Evolutionary conservation across 306 rosid genomes (phyloP).

Genomic region (Sindora glabra): DNA sequence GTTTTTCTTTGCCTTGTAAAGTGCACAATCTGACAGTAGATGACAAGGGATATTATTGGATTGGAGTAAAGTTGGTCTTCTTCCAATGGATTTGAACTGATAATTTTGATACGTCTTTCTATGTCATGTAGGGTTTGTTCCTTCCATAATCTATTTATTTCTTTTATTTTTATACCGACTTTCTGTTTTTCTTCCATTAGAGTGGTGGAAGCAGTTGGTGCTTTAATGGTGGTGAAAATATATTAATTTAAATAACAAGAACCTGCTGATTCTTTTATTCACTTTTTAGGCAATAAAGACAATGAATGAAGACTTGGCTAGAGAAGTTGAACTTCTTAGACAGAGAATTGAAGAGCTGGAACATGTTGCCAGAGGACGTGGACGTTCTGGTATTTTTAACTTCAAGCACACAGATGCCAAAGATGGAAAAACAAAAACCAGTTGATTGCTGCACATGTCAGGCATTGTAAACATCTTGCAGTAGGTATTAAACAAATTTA

Average conservation of each 20-base stretch:
- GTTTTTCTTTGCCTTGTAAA: neutral
- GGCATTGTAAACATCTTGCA: neutral
- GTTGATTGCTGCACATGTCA: constrained; percentile 11
- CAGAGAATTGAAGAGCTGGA: constrained; percentile 46
- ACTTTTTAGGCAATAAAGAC: constrained; percentile 42
- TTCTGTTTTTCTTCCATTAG: neutral
- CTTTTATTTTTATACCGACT: too few species aligned
- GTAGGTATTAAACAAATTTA: neutral
- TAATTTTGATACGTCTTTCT: too few species aligned
- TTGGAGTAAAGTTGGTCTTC: too few species aligned
- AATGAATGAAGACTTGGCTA: constrained; percentile 32
- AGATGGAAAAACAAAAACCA: constrained; percentile 17
- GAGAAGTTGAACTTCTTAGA: constrained; percentile 36
- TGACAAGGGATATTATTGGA: neutral
- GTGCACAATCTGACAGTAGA: neutral
- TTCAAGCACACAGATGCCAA: constrained; percentile 20
- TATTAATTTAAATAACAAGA: neutral
- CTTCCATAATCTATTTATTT: neutral
- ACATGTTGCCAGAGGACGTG: constrained; percentile 43
- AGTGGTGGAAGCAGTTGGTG: neutral
- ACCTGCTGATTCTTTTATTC: constrained; percentile 6
- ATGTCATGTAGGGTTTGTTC: neutral
- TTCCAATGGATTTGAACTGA: neutral
- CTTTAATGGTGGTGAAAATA: neutral
- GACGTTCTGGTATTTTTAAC: constrained; percentile 36